These are phyloP conservation scores for Schoenoplectus tabernaemontani DNA, from an alignment of 202 grass and related monocot species.

Conservation along the genomic window DNA sequence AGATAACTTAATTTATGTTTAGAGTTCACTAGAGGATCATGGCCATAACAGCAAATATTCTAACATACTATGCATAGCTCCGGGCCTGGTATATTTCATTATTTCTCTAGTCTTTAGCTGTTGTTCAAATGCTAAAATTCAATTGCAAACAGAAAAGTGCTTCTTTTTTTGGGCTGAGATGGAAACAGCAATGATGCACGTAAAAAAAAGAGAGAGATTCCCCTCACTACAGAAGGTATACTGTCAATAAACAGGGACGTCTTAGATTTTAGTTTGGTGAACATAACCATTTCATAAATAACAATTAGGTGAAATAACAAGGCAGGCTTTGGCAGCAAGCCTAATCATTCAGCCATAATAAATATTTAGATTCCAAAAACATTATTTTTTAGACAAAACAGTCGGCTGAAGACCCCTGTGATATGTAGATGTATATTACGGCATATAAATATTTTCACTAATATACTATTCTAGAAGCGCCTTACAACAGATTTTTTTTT, in stretches of 20 bases:
- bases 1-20: too few relatives aligned
- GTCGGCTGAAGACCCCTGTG: not conserved
- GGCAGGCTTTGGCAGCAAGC: slow-evolving; percentile 5
- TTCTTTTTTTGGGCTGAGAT: not conserved
- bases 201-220: not conserved
- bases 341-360: slow-evolving; percentile 10
- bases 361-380: slow-evolving; percentile 1
- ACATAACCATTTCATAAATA: not conserved
- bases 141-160: not conserved
- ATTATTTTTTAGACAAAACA: not conserved
- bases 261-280: slow-evolving; percentile 22
- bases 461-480: slow-evolving; percentile 2
- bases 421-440: not conserved
- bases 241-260: not conserved
- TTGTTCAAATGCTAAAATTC: not conserved
- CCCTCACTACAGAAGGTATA: not conserved
- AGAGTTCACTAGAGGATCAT: too few relatives aligned
- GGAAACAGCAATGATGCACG: not conserved
- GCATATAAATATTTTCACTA: not conserved
- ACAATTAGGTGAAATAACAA: slow-evolving; percentile 14
- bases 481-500: too few relatives aligned
- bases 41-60: too few relatives aligned
- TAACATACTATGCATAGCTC: not conserved
- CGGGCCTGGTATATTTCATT: not conserved
- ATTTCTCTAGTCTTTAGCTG: not conserved